Conservation (phyloP, 169 alveolate species). For the Plasmodium sp. region DNA sequence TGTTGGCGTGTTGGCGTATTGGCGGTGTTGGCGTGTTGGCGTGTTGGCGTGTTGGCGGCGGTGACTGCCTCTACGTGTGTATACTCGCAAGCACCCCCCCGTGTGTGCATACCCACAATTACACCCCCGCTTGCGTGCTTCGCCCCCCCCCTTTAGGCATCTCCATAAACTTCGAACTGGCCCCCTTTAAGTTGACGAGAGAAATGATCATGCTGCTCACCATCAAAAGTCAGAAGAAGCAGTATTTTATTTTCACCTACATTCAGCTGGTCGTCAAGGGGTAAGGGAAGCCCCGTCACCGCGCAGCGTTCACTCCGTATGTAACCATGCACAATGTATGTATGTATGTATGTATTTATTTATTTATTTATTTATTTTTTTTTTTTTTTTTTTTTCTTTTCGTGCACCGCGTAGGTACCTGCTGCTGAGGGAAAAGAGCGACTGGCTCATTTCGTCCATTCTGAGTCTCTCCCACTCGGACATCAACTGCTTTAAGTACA, state of each 20-base stretch:
- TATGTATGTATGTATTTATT: too few relatives aligned
- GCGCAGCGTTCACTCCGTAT: neutral
- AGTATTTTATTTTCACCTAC: constrained; percentile 65
- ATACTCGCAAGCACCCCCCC: neutral
- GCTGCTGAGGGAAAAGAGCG: constrained; percentile 63
- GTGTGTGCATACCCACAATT: neutral
- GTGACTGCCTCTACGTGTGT: neutral
- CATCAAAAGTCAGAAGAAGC: constrained; percentile 58
- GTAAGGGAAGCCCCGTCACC: neutral
- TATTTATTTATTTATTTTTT: constrained; percentile 76
- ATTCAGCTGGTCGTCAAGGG: constrained; percentile 70
- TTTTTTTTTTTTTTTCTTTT: neutral
- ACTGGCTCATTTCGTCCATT: constrained; percentile 66
- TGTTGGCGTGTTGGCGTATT: too few relatives aligned
- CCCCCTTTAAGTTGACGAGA: constrained; percentile 97
- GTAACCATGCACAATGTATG: too few relatives aligned
- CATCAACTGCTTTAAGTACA: constrained; percentile 69
- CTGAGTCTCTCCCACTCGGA: constrained; percentile 65
- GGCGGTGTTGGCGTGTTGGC: too few relatives aligned
- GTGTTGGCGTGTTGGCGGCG: too few relatives aligned
- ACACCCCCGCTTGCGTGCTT: neutral
- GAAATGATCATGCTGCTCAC: constrained; percentile 84
- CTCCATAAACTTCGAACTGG: constrained; percentile 93
- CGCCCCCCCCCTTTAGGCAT: neutral
- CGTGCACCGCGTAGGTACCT: constrained; percentile 16